phyloP scores from a whole-genome alignment of 805 yeast genomes.

The Zygosaccharomyces kombuchaensis region DNA sequence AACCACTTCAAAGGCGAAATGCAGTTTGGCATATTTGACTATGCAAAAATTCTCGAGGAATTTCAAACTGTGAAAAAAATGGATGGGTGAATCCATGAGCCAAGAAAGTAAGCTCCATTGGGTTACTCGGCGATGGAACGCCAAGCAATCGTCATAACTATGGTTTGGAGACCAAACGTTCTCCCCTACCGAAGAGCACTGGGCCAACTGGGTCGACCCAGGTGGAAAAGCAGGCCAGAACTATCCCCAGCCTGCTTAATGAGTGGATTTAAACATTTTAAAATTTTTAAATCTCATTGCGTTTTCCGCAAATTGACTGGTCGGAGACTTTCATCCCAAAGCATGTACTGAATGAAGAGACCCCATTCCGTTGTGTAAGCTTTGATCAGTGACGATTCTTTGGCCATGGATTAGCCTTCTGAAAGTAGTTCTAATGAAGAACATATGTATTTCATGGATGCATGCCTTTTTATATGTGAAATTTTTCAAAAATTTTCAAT shows the following conservation, averaged over 20 bases:
- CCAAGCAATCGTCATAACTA: slow-evolving; percentile 66
- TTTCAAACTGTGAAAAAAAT: slow-evolving; percentile 30
- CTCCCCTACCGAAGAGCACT: slow-evolving; percentile 58
- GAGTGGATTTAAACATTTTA: slow-evolving; percentile 37
- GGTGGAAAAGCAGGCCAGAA: slow-evolving; percentile 18
- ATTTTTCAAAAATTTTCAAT: slow-evolving; percentile 8
- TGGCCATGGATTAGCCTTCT: slow-evolving; percentile 51
- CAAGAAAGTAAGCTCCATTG: slow-evolving; percentile 84
- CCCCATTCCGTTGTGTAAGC: slow-evolving; percentile 50
- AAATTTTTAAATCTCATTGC: slow-evolving; percentile 41
- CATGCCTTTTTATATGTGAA: slow-evolving; percentile 8
- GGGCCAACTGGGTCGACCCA: slow-evolving; percentile 10
- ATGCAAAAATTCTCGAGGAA: slow-evolving; percentile 41
- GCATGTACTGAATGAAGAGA: slow-evolving; percentile 35
- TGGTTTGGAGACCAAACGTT: slow-evolving; percentile 53
- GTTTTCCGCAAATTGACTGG: slow-evolving; percentile 63
- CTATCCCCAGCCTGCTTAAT: slow-evolving; percentile 19
- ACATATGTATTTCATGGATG: background rate
- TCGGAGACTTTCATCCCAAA: slow-evolving; percentile 88
- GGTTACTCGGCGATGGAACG: slow-evolving; percentile 42
- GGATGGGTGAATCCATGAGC: slow-evolving; percentile 49
- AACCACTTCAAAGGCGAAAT: background rate
- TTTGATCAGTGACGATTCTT: slow-evolving; percentile 72
- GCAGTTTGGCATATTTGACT: slow-evolving; percentile 65
- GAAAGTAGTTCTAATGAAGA: slow-evolving; percentile 11